These are phyloP conservation scores for Vigna reflexopilosa DNA, from an alignment of 306 rosid species.

Conservation along the genomic window DNA sequence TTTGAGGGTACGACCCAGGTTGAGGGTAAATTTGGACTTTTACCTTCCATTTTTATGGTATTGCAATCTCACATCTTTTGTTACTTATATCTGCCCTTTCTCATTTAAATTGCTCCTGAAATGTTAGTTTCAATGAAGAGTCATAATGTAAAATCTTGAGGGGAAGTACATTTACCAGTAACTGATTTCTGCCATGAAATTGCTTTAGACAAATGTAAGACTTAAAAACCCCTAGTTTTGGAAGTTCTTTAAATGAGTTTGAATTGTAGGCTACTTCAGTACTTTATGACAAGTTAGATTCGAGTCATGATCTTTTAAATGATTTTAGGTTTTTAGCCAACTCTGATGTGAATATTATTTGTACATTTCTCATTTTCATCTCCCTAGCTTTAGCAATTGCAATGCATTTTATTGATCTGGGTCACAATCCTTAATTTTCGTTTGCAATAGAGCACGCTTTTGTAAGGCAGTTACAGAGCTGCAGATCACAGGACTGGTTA, in stretches of 20 bases:
- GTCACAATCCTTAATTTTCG: conserved; percentile 60
- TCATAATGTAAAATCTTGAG: background rate
- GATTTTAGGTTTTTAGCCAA: too few species aligned
- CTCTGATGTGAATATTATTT: background rate
- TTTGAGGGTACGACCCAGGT: background rate
- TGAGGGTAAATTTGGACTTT: background rate
- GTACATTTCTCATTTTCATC: conserved; percentile 10
- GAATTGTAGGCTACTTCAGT: background rate
- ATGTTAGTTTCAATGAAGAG: background rate
- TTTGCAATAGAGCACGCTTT: conserved; percentile 79
- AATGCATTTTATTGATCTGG: conserved; percentile 32
- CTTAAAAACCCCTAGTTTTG: background rate
- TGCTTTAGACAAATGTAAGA: conserved; percentile 6
- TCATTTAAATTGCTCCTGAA: background rate
- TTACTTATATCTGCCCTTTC: background rate
- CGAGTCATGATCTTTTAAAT: too few species aligned
- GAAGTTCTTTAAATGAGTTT: conserved; percentile 10
- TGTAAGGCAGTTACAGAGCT: conserved; percentile 86
- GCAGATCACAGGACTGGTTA: conserved; percentile 83
- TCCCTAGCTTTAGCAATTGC: background rate
- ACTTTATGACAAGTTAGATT: too few species aligned
- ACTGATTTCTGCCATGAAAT: conserved; percentile 12
- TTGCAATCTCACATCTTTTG: background rate
- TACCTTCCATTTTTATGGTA: background rate
- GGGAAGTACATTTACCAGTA: background rate